phyloP scores from a whole-genome alignment of 176 grass and related monocot species.

The Cymbopogon citratus region DNA sequence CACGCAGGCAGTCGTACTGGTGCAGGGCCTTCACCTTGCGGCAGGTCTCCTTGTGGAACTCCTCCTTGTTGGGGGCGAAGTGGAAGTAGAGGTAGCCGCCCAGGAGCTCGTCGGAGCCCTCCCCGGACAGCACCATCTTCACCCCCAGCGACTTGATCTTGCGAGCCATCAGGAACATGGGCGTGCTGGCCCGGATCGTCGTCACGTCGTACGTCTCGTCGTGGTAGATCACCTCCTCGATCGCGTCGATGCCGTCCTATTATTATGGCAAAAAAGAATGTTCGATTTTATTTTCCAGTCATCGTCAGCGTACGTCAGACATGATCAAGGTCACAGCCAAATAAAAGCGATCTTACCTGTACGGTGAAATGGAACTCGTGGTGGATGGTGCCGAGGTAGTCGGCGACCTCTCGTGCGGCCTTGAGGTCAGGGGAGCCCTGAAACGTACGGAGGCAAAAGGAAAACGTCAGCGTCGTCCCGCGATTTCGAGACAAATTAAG shows the following conservation, averaged over 20 bases:
- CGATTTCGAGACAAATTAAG: neutral
- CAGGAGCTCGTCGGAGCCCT: slow-evolving; percentile 91
- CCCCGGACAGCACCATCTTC: slow-evolving; percentile 97
- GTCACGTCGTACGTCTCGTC: slow-evolving; percentile 95
- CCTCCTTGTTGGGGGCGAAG: slow-evolving; percentile 95
- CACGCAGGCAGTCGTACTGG: slow-evolving; percentile 91
- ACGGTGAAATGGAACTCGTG: slow-evolving; percentile 97
- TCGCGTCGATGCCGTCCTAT: slow-evolving; percentile 96
- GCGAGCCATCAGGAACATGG: slow-evolving; percentile 97
- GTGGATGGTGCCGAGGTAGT: slow-evolving; percentile 80
- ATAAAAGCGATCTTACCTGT: slow-evolving; percentile 40
- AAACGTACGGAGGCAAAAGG: neutral
- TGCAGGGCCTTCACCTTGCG: slow-evolving; percentile 90
- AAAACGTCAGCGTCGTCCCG: neutral
- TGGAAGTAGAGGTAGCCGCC: slow-evolving; percentile 98
- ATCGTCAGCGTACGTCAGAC: neutral
- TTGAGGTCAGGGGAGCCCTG: slow-evolving; percentile 90
- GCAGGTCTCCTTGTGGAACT: slow-evolving; percentile 91
- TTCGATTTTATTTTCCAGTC: neutral
- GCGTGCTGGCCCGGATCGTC: slow-evolving; percentile 90
- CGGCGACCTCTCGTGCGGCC: slow-evolving; percentile 75
- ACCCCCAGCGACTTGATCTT: slow-evolving; percentile 96
- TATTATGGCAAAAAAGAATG: neutral
- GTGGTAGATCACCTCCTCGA: slow-evolving; percentile 94
- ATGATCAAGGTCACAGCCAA: neutral